Evolutionary conservation across 306 rosid species (phyloP).

Genomic region (Acacia melanoxylon): DNA sequence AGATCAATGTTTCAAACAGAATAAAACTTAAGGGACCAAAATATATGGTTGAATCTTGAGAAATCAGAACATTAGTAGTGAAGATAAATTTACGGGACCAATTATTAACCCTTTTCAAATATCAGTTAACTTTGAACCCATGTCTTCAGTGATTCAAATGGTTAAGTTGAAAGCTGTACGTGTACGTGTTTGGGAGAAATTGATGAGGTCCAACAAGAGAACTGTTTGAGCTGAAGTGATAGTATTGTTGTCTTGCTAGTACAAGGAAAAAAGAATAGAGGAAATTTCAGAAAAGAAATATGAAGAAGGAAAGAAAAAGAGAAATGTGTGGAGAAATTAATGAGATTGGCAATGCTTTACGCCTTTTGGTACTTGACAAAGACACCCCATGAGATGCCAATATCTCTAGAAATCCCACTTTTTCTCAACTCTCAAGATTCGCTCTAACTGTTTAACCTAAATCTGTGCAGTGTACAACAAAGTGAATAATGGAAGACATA

Average conservation of each 20-base stretch:
- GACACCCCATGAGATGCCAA: slow-evolving; percentile 30
- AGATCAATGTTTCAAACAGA: no score
- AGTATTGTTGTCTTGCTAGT: slow-evolving; percentile 22
- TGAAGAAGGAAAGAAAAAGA: neutral
- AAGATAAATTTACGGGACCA: no score
- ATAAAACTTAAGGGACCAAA: no score
- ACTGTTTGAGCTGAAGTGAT: slow-evolving; percentile 30
- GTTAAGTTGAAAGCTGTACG: slow-evolving; percentile 25
- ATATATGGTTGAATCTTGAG: no score
- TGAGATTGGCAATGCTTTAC: slow-evolving; percentile 31
- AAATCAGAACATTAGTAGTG: no score
- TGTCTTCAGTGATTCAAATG: neutral
- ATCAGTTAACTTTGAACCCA: neutral
- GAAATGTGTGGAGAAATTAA: slow-evolving; percentile 9
- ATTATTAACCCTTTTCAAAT: neutral
- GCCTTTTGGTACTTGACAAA: slow-evolving; percentile 35
- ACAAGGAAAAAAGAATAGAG: neutral
- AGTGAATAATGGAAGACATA: neutral
- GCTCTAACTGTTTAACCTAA: neutral
- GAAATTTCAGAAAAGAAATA: neutral
- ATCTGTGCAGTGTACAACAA: neutral
- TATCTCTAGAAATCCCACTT: slow-evolving; percentile 29
- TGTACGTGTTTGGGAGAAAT: neutral
- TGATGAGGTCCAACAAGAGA: slow-evolving; percentile 29
- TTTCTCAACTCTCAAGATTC: neutral